Evolutionary conservation across 78 protist genomes (phyloP), one percentile per base, ranked within the genome.

Genomic region (Dictyostelium capitatum): DNA sequence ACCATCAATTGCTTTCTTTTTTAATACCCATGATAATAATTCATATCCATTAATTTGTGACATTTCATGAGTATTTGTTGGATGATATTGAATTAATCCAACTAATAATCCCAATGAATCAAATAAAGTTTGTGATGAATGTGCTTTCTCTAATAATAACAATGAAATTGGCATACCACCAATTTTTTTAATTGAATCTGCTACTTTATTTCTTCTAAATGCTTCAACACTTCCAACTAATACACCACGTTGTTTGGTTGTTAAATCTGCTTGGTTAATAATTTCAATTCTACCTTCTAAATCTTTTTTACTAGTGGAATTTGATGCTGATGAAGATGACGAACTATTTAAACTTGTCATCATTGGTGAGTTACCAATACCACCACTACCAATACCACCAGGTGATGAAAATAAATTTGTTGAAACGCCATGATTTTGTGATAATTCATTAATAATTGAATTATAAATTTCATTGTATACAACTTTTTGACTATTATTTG

Each of bases 151-250:
- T 11, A 87, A 48, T 10, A 87, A 72, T 1, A 87, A 57, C 56
- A 87, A 51, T 7, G 84, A 78, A n/a, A 87, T 78, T 64, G 93
- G 93, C 93, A 87, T 87, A 53, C 93, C 93, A 77, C 93, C 93
- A 64, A 87, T 87, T 79, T 87, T 87, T 77, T 70, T 56, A 5
- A 87, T 87, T 10, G 64, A 48, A 77, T 87, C 93, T 0, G 93
- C 93, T 3, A 87, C 93, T 28, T 87, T 87, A 74, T 74, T 87
- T 23, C 93, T 64, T 47, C 84, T 64, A 62, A 87, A 87, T 6
- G 93, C 93, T 14, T 87, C 93, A 20, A 87, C 93, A 64, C 50
- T 50, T 1, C 85, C 93, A 12, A 65, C 5, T 9, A 87, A n/a
- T 7, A 57, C 65, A 47, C 80, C 93, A 14, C 93, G 54, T 32